These are phyloP conservation scores for Exophiala dermatitidis DNA, from an alignment of 2,329 filamentous ascomycete genomes.

Conservation along the genomic window DNA sequence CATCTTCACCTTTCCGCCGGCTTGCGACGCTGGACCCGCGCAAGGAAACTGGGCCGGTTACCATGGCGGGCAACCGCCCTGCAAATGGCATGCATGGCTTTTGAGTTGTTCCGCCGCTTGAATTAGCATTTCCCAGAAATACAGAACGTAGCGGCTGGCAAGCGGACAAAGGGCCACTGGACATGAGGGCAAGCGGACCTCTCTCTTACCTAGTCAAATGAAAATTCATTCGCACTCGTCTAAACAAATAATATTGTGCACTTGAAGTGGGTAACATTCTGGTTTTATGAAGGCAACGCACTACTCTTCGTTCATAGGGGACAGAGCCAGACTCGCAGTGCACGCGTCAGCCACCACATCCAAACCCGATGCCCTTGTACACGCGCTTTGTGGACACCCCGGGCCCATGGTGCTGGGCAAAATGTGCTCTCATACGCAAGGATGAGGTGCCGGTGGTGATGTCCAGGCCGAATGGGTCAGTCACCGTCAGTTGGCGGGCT, in stretches of 20 bases:
- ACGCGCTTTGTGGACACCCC: neutral
- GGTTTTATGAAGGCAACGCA: no score
- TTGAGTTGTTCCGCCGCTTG: neutral
- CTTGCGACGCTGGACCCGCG: conserved; percentile 1
- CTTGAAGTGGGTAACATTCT: no score
- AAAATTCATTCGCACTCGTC: conserved; percentile 11
- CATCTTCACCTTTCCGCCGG: neutral
- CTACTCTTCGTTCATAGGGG: no score
- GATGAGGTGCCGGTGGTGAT: no score
- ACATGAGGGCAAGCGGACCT: conserved; percentile 14
- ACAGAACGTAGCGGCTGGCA: conserved; percentile 4
- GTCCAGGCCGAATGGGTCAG: conserved; percentile 3
- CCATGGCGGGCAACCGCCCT: conserved; percentile 1
- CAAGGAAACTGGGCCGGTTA: conserved; percentile 3
- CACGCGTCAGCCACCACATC: no score
- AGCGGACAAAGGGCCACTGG: conserved; percentile 3
- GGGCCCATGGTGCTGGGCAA: neutral
- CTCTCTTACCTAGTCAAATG: conserved; percentile 12
- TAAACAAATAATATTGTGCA: neutral
- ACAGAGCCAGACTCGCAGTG: no score
- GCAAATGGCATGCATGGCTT: conserved; percentile 8
- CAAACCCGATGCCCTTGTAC: no score
- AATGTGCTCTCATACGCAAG: neutral
- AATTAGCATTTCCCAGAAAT: neutral
- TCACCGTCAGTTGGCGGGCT: conserved; percentile 20